A percentile compares a stretch with the other conserved stretches of the same genome.
Conservation (phyloP, 2,329 filamentous ascomycete species). For the Tolypocladium cylindrosporum region DNA sequence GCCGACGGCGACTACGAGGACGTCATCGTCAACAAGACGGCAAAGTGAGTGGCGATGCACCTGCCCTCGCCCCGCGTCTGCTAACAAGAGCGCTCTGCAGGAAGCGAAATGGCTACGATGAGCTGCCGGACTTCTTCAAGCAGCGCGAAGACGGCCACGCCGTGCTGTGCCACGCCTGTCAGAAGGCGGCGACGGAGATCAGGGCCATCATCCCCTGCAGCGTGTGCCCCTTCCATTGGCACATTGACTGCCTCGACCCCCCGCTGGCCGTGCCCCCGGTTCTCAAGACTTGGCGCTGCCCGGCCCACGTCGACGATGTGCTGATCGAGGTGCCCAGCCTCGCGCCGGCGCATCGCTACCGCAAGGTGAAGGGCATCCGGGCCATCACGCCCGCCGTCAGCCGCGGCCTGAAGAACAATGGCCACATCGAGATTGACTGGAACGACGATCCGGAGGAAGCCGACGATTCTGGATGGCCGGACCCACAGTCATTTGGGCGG, state of each 20-base stretch:
- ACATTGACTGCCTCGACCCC: slow-evolving; percentile 84
- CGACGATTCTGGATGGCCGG: slow-evolving; percentile 45
- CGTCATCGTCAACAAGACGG: slow-evolving; percentile 44
- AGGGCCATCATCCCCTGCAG: slow-evolving; percentile 81
- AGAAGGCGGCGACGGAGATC: slow-evolving; percentile 46
- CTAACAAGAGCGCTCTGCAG: slow-evolving; percentile 16
- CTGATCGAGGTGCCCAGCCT: slow-evolving; percentile 49
- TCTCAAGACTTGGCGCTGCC: slow-evolving; percentile 76
- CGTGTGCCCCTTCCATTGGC: slow-evolving; percentile 73
- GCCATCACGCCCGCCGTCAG: slow-evolving; percentile 40
- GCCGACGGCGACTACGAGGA: slow-evolving; percentile 76
- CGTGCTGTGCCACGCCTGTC: slow-evolving; percentile 70
- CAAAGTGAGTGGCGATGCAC: slow-evolving; percentile 43
- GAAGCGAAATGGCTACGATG: slow-evolving; percentile 47
- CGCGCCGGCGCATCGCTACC: slow-evolving; percentile 50
- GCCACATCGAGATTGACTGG: slow-evolving; percentile 58
- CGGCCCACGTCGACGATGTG: slow-evolving; percentile 73
- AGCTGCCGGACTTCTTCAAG: slow-evolving; percentile 56
- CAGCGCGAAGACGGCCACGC: slow-evolving; percentile 65
- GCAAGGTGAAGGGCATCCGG: slow-evolving; percentile 46
- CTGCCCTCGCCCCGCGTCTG: not conserved
- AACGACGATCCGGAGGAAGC: slow-evolving; percentile 47
- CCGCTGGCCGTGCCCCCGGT: slow-evolving; percentile 71
- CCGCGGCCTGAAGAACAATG: slow-evolving; percentile 62
- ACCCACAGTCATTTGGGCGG: slow-evolving; percentile 51